These are phyloP conservation scores for Calonectria pauciramosa DNA, from an alignment of 2,329 filamentous ascomycete species.

Conservation along the genomic window DNA sequence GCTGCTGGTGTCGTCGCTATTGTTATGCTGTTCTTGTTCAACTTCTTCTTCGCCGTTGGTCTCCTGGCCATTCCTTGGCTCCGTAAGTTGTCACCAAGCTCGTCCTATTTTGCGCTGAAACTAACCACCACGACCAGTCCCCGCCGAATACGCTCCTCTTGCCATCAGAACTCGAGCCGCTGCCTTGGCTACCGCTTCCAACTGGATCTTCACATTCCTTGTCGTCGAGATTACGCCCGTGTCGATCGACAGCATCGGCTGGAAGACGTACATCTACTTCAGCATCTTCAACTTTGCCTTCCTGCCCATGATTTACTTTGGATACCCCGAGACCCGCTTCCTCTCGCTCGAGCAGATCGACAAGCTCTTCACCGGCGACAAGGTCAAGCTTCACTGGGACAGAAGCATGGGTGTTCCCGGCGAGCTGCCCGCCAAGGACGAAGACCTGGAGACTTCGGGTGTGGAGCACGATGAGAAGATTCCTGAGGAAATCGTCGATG, in stretches of 20 bases:
- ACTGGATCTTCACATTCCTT: constrained; percentile 54
- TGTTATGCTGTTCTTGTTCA: constrained; percentile 60
- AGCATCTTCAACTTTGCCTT: constrained; percentile 53
- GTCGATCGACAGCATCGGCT: constrained; percentile 53
- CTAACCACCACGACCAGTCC: constrained; percentile 43
- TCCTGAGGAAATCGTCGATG: neutral
- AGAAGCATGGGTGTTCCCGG: constrained; percentile 49
- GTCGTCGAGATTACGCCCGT: constrained; percentile 56
- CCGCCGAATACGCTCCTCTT: constrained; percentile 59
- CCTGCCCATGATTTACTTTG: constrained; percentile 61
- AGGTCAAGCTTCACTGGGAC: constrained; percentile 49
- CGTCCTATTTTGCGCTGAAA: neutral
- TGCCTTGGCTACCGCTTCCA: constrained; percentile 54
- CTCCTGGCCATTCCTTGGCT: constrained; percentile 56
- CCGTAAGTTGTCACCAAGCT: constrained; percentile 31
- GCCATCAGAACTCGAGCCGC: constrained; percentile 55
- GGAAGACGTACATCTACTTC: constrained; percentile 55
- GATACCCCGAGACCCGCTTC: constrained; percentile 63
- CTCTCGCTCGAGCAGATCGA: constrained; percentile 66
- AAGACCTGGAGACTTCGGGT: constrained; percentile 31
- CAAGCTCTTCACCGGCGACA: constrained; percentile 51
- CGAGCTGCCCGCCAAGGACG: constrained; percentile 38
- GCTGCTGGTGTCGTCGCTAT: constrained; percentile 57
- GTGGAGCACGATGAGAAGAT: constrained; percentile 39
- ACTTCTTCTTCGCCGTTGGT: constrained; percentile 58